phyloP scores from a whole-genome alignment of 2,329 filamentous ascomycete genomes.

The Microcyclospora pomicola region DNA sequence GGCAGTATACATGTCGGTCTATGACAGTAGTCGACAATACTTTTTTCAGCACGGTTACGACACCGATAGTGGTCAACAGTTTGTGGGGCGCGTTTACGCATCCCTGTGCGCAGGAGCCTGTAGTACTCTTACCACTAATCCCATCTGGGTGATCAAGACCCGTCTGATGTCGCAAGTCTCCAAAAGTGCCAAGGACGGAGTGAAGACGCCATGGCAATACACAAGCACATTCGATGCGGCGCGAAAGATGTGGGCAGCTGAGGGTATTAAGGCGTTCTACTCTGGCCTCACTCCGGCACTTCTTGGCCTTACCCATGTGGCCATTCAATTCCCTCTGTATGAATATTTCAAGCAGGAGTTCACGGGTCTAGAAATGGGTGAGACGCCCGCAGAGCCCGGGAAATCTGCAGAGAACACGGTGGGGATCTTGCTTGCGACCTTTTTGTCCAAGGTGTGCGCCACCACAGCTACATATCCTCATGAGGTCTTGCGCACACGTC shows the following conservation, averaged over 20 bases:
- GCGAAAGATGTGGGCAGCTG: constrained; percentile 85
- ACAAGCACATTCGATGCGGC: constrained; percentile 79
- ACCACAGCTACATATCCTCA: constrained; percentile 95
- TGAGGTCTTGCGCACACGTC: constrained; percentile 81
- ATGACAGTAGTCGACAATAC: constrained; percentile 72
- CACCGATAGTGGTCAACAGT: constrained; percentile 42
- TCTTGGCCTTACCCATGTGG: constrained; percentile 83
- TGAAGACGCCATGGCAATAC: constrained; percentile 78
- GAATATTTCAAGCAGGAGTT: constrained; percentile 85
- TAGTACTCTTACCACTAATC: constrained; percentile 89
- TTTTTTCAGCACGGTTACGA: constrained; percentile 44
- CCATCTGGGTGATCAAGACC: constrained; percentile 99
- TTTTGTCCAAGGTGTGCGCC: constrained; percentile 85
- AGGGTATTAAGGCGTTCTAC: constrained; percentile 85
- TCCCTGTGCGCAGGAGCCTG: constrained; percentile 83
- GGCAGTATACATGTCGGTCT: constrained; percentile 96
- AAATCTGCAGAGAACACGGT: constrained; percentile 48
- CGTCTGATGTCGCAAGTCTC: constrained; percentile 88
- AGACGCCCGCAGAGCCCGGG: constrained; percentile 44
- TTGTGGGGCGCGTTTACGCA: constrained; percentile 72
- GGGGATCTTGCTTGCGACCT: constrained; percentile 75
- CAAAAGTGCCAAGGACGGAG: constrained; percentile 37
- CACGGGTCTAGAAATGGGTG: constrained; percentile 79
- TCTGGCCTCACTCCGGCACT: constrained; percentile 86
- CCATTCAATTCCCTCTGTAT: constrained; percentile 92